These are phyloP conservation scores for Nemania abortiva DNA, from an alignment of 2,329 filamentous ascomycete genomes.

Conservation along the genomic window DNA sequence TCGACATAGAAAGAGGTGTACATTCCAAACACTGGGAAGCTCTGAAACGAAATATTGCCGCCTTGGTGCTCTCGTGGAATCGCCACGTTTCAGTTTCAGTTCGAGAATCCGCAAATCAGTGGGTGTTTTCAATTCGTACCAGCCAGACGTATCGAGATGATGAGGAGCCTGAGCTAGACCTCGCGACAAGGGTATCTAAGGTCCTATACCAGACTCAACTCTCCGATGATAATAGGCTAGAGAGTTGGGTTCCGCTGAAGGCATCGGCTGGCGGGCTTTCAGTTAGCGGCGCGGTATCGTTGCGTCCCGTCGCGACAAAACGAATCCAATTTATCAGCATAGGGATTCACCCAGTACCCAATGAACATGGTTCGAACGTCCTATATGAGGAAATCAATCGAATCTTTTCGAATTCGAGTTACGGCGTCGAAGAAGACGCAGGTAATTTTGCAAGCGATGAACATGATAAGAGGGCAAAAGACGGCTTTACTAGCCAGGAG, in stretches of 20 bases:
- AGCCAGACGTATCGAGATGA: slow-evolving; percentile 29
- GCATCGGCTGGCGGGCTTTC: slow-evolving; percentile 72
- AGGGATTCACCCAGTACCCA: slow-evolving; percentile 74
- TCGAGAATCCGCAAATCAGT: slow-evolving; percentile 60
- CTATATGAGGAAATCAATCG: slow-evolving; percentile 84
- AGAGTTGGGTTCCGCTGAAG: slow-evolving; percentile 77
- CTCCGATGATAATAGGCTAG: slow-evolving; percentile 63
- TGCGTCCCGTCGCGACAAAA: slow-evolving; percentile 76
- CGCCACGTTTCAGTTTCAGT: slow-evolving; percentile 67
- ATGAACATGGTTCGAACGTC: slow-evolving; percentile 68
- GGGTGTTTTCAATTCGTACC: slow-evolving; percentile 55
- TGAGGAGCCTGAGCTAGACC: slow-evolving; percentile 32
- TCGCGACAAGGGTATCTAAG: slow-evolving; percentile 54
- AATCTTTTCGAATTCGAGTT: slow-evolving; percentile 80
- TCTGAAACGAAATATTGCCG: slow-evolving; percentile 69
- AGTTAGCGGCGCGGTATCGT: slow-evolving; percentile 78
- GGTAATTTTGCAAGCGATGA: slow-evolving; percentile 54
- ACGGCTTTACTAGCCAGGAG: slow-evolving; percentile 63
- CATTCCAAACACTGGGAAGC: slow-evolving; percentile 74
- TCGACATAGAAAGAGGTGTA: slow-evolving; percentile 62
- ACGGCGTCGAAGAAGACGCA: slow-evolving; percentile 71
- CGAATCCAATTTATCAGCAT: slow-evolving; percentile 84
- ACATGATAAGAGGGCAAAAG: slow-evolving; percentile 40
- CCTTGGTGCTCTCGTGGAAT: slow-evolving; percentile 78
- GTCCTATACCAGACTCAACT: slow-evolving; percentile 76